Percentiles rank a stretch among this genome's conserved stretches.
Conservation (phyloP, 192 early-diverging fungal genomes). For the Backusella morwellensis region DNA sequence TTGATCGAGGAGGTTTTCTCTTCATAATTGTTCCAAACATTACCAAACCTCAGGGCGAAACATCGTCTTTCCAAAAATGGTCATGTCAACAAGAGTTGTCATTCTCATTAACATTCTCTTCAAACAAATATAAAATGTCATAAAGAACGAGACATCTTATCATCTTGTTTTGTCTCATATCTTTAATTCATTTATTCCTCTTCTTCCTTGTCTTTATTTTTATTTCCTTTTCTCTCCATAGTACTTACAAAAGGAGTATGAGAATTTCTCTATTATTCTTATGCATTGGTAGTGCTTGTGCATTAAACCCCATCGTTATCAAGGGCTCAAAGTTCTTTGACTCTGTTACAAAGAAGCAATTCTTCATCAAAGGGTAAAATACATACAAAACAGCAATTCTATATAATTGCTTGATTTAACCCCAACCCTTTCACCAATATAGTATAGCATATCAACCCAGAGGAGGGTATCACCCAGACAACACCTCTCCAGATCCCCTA, state of each 20-base stretch:
- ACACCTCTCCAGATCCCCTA: slow-evolving; percentile 51
- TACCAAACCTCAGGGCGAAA: slow-evolving; percentile 3
- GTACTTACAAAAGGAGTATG: not conserved
- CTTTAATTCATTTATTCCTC: not conserved
- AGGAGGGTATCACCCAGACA: slow-evolving; percentile 36
- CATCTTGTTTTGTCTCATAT: not conserved
- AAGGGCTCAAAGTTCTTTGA: slow-evolving; percentile 75
- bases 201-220: not conserved
- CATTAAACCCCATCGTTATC: slow-evolving; percentile 59
- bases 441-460: slow-evolving; percentile 70
- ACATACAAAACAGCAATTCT: not conserved
- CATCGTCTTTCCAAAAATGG: slow-evolving; percentile 3
- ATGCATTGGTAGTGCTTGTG: not conserved
- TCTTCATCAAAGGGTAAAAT: slow-evolving; percentile 65
- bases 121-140: not conserved
- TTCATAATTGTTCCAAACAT: slow-evolving; percentile 3
- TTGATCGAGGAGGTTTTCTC: not conserved
- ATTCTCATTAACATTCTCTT: slow-evolving; percentile 8
- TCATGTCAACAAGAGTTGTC: not conserved
- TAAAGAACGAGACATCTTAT: not conserved
- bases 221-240: not conserved
- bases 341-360: slow-evolving; percentile 67
- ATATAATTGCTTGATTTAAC: not conserved
- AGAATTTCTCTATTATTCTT: slow-evolving; percentile 5
- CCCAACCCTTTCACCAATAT: not conserved